A percentile compares a stretch with the other conserved stretches of the same genome.
Conservation (phyloP, 225 moss, liverwort and hornwort species). For the Thuidium tamariscinum region DNA sequence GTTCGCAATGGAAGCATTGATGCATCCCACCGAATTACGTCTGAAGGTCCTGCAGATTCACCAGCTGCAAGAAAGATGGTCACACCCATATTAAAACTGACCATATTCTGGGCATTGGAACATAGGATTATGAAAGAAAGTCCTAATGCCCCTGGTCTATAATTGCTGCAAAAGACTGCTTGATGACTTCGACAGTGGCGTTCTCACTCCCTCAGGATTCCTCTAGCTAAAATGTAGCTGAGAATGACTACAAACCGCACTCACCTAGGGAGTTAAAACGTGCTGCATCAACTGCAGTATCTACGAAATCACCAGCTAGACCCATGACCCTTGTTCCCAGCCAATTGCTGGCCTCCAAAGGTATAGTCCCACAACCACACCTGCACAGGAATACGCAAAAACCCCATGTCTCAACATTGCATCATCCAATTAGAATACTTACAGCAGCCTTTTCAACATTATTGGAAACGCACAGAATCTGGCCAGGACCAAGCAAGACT, state of each 20-base stretch:
- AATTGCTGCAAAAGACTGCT: neutral
- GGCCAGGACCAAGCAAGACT: neutral
- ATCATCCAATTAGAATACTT: neutral
- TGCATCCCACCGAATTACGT: constrained; percentile 72
- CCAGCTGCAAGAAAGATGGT: constrained; percentile 11
- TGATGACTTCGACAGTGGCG: neutral
- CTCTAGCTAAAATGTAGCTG: neutral
- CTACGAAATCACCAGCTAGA: constrained; percentile 59
- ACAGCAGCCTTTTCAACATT: neutral
- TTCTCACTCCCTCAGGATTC: neutral
- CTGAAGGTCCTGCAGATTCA: constrained; percentile 40
- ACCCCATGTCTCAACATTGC: neutral
- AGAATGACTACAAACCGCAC: neutral
- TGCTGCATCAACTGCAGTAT: constrained; percentile 58
- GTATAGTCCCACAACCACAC: constrained; percentile 92
- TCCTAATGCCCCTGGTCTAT: neutral
- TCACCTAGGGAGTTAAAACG: constrained; percentile 51
- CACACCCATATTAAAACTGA: neutral
- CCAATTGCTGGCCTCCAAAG: constrained; percentile 71
- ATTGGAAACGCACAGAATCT: neutral
- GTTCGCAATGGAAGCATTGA: constrained; percentile 59
- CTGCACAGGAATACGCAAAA: constrained; percentile 6
- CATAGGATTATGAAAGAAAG: neutral
- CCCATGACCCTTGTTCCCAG: constrained; percentile 42
- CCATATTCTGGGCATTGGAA: neutral